Evolutionary conservation across 2,329 filamentous ascomycete species (phyloP), one percentile per base, ranked within the genome.

Genomic region (Sarocladium strictum): DNA sequence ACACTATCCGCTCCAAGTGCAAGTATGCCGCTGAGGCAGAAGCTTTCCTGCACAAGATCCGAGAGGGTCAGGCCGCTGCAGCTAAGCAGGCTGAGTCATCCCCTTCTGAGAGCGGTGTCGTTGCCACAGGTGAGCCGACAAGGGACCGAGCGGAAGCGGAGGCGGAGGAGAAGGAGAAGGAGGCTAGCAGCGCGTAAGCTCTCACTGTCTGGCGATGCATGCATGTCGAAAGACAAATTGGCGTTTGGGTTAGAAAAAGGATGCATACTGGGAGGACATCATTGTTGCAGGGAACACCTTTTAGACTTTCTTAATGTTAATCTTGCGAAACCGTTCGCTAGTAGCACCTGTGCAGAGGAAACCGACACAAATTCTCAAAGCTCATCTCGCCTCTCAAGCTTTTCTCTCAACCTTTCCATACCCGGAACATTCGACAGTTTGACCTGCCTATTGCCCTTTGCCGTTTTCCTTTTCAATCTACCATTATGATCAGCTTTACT

Each of bases 1-100:
- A 63, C 33, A 52, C 53, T 10, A 86, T 92, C 61, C 78, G 87
- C 21, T 72, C 77, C 65, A 80, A 76, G 63, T 90, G 87, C 76
- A 85, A 86, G 71, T 91, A 80, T 63, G 83, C 87, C 5, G 78
- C 81, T 10, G 79, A 89, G 67, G 81, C 86, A 6, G 84, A 85
- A 27, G 75, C 74, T 11, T 80, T 87, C 57, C 75, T 87, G 69
- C 67, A 70, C 58, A 66, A 65, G 58, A 75, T 76, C 68, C 66
- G 66, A 49, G 57, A 63, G 54, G 64, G 67, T 58, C 60, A 67
- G 21, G 61, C 63, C 21, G 53, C 56, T 1, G 62, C 64, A 37
- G 63, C 60, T 32, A 63, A 69, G 51, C 63, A 68, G 40, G 60
- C 26, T 21, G 47, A 33, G 27, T 10, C 67, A 32, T 62, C 61